A percentile compares a stretch with the other conserved stretches of the same genome.
phyloP scores from a whole-genome alignment of 257 asterid species.

The Phtheirospermum japonicum region DNA sequence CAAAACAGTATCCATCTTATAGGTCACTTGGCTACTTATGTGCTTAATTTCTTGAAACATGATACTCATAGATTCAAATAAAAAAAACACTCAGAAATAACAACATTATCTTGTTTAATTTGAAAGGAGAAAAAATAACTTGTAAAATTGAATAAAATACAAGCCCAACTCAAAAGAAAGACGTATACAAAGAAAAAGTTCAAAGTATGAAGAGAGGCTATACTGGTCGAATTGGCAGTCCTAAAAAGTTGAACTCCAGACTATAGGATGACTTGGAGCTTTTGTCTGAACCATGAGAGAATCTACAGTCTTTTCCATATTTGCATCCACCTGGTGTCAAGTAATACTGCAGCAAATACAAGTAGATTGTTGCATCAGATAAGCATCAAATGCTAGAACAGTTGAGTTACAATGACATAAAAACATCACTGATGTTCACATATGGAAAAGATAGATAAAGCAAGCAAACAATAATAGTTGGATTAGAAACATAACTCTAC shows the following conservation, averaged over 20 bases:
- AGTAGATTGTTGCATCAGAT: slow-evolving; percentile 24
- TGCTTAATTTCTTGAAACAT: slow-evolving; percentile 11
- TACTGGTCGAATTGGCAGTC: slow-evolving; percentile 75
- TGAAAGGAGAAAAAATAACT: not conserved
- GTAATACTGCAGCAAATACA: slow-evolving; percentile 60
- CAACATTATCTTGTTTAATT: slow-evolving; percentile 11
- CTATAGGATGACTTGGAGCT: slow-evolving; percentile 34
- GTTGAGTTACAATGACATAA: not conserved
- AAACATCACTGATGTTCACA: slow-evolving; percentile 1
- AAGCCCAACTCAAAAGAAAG: slow-evolving; percentile 17
- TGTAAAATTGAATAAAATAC: slow-evolving; percentile 4
- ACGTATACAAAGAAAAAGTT: slow-evolving; percentile 13
- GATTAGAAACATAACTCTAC: not conserved
- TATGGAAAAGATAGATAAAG: slow-evolving; percentile 3
- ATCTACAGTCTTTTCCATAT: slow-evolving; percentile 66
- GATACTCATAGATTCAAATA: not conserved
- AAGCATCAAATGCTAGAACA: slow-evolving; percentile 12
- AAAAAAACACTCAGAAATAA: too few species aligned
- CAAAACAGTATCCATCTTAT: slow-evolving; percentile 7
- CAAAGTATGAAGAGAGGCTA: slow-evolving; percentile 25
- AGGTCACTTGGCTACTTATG: not conserved
- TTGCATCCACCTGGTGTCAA: slow-evolving; percentile 72
- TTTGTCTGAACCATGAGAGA: slow-evolving; percentile 48
- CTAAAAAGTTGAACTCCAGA: slow-evolving; percentile 59
- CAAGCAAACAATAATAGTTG: not conserved